Evolutionary conservation across 805 yeast species (phyloP), one percentile per base, ranked within the genome.

Genomic region (Tetrapisispora iriomotensis): DNA sequence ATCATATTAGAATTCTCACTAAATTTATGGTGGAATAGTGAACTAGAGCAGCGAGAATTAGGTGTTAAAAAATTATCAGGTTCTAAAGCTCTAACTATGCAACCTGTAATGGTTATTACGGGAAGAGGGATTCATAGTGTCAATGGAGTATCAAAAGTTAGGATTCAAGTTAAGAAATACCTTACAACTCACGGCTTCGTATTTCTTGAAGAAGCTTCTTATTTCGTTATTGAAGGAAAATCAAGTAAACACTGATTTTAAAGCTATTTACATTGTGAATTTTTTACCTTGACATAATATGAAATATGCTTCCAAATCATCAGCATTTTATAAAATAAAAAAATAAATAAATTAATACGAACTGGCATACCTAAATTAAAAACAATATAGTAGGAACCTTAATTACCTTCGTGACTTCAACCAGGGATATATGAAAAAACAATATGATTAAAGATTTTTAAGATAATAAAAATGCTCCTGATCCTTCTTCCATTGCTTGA

Each of bases 401-500:
- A n/a, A n/a, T n/a, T n/a, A n/a, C n/a, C n/a, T n/a, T n/a, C n/a
- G n/a, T n/a, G n/a, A n/a, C n/a, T n/a, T n/a, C n/a, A n/a, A n/a
- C n/a, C n/a, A n/a, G n/a, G n/a, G n/a, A n/a, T n/a, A n/a, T n/a
- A n/a, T n/a, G n/a, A n/a, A n/a, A n/a, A n/a, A n/a, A n/a, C 15
- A 27, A n/a, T n/a, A 27, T 14, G 7, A 27, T 14, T 4, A 5
- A 27, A 14, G 15, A 4, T 15, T 5, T 9, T 47, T 37, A 84
- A 1, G 96, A 86, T 18, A 88, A 67, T 29, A 84, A 68, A 59
- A 88, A 88, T 1, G 94, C 83, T 24, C 85, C 90, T 1, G 88
- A 80, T 20, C 98, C 98, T 49, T 90, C 96, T 5, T 67, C 68
- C 53, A 87, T 75, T 0, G 97, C 96, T 43, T 75, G 81, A 10